These are phyloP conservation scores for Ogataea paradorogensis DNA, from an alignment of 805 yeast genomes.

Conservation along the genomic window DNA sequence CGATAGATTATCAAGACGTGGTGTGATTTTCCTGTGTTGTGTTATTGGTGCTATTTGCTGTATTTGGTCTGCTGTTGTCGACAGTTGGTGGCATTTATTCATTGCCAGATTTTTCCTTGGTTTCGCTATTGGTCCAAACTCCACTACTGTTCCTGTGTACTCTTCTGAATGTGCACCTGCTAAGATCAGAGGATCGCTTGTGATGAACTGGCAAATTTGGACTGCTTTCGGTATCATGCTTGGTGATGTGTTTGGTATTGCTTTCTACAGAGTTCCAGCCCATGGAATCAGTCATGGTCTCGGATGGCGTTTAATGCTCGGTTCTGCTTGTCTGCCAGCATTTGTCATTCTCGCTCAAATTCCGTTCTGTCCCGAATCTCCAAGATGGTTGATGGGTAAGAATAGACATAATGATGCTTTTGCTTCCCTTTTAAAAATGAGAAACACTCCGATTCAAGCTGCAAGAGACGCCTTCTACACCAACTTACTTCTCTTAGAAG, in stretches of 20 bases:
- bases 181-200: slow-evolving; percentile 37
- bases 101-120: slow-evolving; percentile 40
- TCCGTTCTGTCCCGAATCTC: slow-evolving; percentile 40
- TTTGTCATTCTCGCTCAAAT: slow-evolving; percentile 39
- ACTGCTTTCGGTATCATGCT: slow-evolving; percentile 34
- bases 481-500: slow-evolving; percentile 57
- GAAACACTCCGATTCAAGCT: slow-evolving; percentile 24
- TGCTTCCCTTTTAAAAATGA: slow-evolving; percentile 40
- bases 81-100: slow-evolving; percentile 66
- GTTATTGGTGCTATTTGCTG: slow-evolving; percentile 56
- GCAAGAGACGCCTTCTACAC: slow-evolving; percentile 39
- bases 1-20: slow-evolving; percentile 56
- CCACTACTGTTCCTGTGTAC: slow-evolving; percentile 38
- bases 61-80: slow-evolving; percentile 65
- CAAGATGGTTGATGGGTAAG: slow-evolving; percentile 40
- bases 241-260: slow-evolving; percentile 40
- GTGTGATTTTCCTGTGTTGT: slow-evolving; percentile 66
- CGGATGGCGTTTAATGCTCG: slow-evolving; percentile 57
- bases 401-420: slow-evolving; percentile 44
- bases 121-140: slow-evolving; percentile 36
- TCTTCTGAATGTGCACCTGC: slow-evolving; percentile 37
- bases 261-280: slow-evolving; percentile 35
- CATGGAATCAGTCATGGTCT: slow-evolving; percentile 39
- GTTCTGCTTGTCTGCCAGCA: slow-evolving; percentile 37
- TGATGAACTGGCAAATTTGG: slow-evolving; percentile 73